Base-by-base conservation (phyloP, 306 rosid genomes). In the Prunus fruticosa region DNA sequence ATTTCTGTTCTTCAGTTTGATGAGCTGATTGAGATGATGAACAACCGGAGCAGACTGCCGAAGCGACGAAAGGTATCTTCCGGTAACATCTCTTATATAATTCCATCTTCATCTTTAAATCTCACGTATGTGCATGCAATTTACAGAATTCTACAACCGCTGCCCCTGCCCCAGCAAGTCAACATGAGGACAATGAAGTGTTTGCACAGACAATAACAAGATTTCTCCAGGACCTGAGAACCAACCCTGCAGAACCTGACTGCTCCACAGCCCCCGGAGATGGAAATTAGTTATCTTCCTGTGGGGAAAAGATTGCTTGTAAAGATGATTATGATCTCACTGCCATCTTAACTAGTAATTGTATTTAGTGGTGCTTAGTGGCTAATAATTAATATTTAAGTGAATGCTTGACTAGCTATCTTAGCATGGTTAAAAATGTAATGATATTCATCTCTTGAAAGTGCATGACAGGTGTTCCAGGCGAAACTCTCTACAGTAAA, bases 151-250 rank as follows among this genome's bases (percentile, higher is more conserved):
- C 76, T 22, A 63, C 75, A 2, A 46, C 74, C 6, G 57, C 57
- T 3, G 57, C 57, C 2, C 16, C 80, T n/a, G 50, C 72, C 18
- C 38, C 73, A n/a, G 72, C 67, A 5, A 64, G 34, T 50, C 75
- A 79, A 56, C 77, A 63, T 18, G 67, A 76, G 23, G 73, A 72
- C 61, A 73, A 83, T 38, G 82, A 81, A 50, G 81, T 69, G 16
- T 45, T 86, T 27, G 72, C 76, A 16, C 82, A 76, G 51, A 86
- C 82, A 23, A 79, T 83, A 78, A 84, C 86, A 19, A 87, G 71
- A 54, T 84, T 82, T 49, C 88, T 83, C 27, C 67, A 83, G 11
- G 87, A 84, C 70, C 54, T 81, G 28, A 79, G 53, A 46, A 72
- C 76, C 8, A 74, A 70, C 47, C 63, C 85, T 15, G n/a, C 64